Evolutionary conservation across 768 basidiomycete genomes (phyloP), one percentile per base, ranked within the genome.

Genomic region (Suillus bovinus): DNA sequence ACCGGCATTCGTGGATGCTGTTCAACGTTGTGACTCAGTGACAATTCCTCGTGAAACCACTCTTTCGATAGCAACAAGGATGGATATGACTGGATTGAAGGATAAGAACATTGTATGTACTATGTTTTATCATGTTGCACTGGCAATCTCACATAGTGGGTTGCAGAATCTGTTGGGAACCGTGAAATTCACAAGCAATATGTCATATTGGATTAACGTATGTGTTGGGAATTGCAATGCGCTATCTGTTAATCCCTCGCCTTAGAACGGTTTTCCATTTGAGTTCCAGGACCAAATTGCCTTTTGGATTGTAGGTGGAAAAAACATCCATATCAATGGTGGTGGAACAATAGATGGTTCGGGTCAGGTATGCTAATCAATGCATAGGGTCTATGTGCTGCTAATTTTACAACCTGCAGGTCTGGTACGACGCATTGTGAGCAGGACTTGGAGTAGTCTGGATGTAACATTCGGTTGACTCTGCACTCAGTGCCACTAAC

Each of bases 301-400:
- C 5, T 84, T 84, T 67, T 87, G 84, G 84, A 72, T 84, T 5
- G 69, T 85, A 3, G 83, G 84, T 33, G 84, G 84, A 6, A 71
- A 76, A 34, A 81, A 83, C 61, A 75, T 84, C 44, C 36, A 73
- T 9, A 67, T 85, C 24, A 80, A 82, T 60, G 87, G 88, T 8
- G 86, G 87, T 39, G 87, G 87, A 13, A 86, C 84, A 3, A 76
- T 90, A 20, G 86, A 88, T 68, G 88, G 86, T 20, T 79, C 81
- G 36, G 88, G 88, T 13, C 86, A 88, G 74, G 83, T 83, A 63
- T 59, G 80, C 58, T 49, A 58, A 58, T 24, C 29, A 50, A 33
- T 44, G 33, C 20, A 34, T 44, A 7, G 4, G 10, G 17, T 27
- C 17, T 14, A 38, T 33, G 14, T 41, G 14, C 29, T 33, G 13